Evolutionary conservation across 441 rosid species (phyloP), one percentile per base, ranked within the genome.

Genomic region (Rhodomyrtus psidioides): DNA sequence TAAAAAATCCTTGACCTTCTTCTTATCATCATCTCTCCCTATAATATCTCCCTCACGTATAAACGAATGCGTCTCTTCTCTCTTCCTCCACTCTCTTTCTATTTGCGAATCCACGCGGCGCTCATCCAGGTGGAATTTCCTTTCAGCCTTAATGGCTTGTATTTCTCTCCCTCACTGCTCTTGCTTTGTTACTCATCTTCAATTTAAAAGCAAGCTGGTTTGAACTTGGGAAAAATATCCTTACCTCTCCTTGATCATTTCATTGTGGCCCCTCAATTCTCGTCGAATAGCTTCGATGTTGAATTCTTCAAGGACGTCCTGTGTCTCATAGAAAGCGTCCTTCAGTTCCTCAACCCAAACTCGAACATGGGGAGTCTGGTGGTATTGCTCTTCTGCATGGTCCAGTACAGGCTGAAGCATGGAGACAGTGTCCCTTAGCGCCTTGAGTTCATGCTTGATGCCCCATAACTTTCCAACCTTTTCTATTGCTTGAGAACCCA

Each of bases 1-100:
- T 8, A 17, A 62, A 4, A 62, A 30, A 0, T 62, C 0, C 23
- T 2, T 30, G 0, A 62, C 0, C 0, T 0, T 62, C 24, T 7
- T 0, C 1, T 16, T 62, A 30, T 62, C 75, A 30, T 16, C 3
- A 1, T 30, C 24, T 62, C 75, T 62, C 0, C 74, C 74, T 4
- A 0, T 60, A 8, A 60, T 60, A 4, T 28, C 23, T 60, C 0
- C 42, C 23, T 7, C 42, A 4, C 74, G 1, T 28, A 16, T 60
- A 60, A 60, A 60, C 0, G 42, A 28, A 60, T 60, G 24, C 1
- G 23, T 28, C 74, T 60, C 74, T 16, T 4, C 42, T 60, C 42
- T 60, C 0, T 60, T 28, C 42, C 42, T 28, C 74, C 1, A 0
- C 12, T 30, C 74, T 60, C 1, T 60, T 21, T 1, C 0, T 51